Percentiles rank a stretch among this genome's conserved stretches.
These are phyloP conservation scores for Dendryphion nanum DNA, from an alignment of 2,329 filamentous ascomycete species.

Conservation along the genomic window DNA sequence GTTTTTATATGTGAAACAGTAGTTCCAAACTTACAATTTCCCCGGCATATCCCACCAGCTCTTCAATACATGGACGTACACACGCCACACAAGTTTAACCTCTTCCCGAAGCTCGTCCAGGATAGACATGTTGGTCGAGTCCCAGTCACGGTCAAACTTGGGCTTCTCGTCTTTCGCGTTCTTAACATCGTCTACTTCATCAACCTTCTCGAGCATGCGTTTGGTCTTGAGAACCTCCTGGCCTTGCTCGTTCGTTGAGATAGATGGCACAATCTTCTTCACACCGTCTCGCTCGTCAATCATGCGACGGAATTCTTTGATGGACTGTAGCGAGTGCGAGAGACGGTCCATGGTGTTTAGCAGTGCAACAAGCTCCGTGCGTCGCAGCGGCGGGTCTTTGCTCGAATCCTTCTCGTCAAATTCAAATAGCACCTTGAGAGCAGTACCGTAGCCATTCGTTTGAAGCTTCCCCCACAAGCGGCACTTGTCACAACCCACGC, in stretches of 20 bases:
- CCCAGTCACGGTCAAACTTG: slow-evolving; percentile 44
- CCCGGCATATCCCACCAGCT: slow-evolving; percentile 70
- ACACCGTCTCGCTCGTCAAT: slow-evolving; percentile 41
- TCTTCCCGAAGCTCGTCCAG: slow-evolving; percentile 64
- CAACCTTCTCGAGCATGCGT: slow-evolving; percentile 20
- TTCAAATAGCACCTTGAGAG: slow-evolving; percentile 93
- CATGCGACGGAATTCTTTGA: slow-evolving; percentile 68
- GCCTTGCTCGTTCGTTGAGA: slow-evolving; percentile 14
- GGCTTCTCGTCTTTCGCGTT: slow-evolving; percentile 40
- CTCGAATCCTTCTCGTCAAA: slow-evolving; percentile 68
- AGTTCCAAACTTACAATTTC: slow-evolving; percentile 61
- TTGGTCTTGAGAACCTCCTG: slow-evolving; percentile 32
- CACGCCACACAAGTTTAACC: slow-evolving; percentile 59
- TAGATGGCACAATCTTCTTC: slow-evolving; percentile 16
- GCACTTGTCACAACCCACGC: slow-evolving; percentile 97
- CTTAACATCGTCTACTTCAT: slow-evolving; percentile 10
- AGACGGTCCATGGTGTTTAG: slow-evolving; percentile 92
- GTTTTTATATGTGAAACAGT: too few species aligned
- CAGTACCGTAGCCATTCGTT: slow-evolving; percentile 90
- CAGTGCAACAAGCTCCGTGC: slow-evolving; percentile 90
- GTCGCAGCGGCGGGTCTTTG: slow-evolving; percentile 69
- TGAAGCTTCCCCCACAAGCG: slow-evolving; percentile 97
- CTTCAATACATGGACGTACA: slow-evolving; percentile 64
- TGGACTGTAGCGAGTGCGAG: slow-evolving; percentile 73
- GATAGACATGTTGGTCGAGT: slow-evolving; percentile 44